Evolutionary conservation across 345 rosid species (phyloP), one percentile per base, ranked within the genome.

Genomic region (Theobroma cacao): DNA sequence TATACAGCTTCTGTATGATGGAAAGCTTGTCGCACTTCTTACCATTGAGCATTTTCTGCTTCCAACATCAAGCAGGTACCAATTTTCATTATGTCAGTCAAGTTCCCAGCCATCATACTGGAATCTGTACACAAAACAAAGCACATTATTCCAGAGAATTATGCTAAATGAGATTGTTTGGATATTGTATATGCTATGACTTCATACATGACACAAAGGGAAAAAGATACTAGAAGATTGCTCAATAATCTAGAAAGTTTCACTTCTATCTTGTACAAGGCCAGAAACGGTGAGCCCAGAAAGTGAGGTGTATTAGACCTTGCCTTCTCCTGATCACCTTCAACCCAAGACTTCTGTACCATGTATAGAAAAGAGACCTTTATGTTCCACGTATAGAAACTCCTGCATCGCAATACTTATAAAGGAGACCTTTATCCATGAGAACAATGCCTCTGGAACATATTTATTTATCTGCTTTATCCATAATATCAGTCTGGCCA

Each of bases 101-200:
- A 62, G 61, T 48, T 65, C 48, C 1, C 18, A 20, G 43, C 41
- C 78, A 47, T 75, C 45, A n/a, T 50, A 61, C 6, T 10, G 60
- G 59, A 62, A 47, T 33, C 78, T 75, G 71, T 47, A 31, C 34
- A 20, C 68, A 64, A 62, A 75, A 75, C 70, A 75, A 71, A 71
- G 20, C 78, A 45, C 53, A 33, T 4, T 48, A 75, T 61, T 45
- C 20, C 12, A 61, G 47, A 28, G 12, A n/a, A 43, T 45, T 20
- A 1, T 1, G 41, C 11, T 48, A 71, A 68, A 41, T 22, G 28
- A 43, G 31, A 43, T 40, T 20, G 14, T 40, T 26, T 66, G 6
- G 14, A 43, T 20, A 14, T 41, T n/a, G 15, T 3, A 38, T 38
- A 28, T 2, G 34, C 3, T 18, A 30, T 1, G 28, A 28, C 56